Base-by-base conservation (phyloP, 257 asterid genomes). In the Plectranthus barbatus region DNA sequence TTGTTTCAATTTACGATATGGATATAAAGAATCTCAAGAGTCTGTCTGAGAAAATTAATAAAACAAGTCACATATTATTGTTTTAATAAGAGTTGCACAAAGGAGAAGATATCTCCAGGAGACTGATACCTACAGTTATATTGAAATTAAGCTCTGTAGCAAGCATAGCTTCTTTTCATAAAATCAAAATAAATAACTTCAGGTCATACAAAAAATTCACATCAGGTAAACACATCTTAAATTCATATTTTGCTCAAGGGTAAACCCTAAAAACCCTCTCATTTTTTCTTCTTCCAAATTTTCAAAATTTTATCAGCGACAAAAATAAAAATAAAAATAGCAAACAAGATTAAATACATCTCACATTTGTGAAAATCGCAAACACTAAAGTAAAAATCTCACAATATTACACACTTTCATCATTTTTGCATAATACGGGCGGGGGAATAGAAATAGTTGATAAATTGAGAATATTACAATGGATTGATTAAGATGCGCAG, bases 401-500 rank as follows among this genome's bases (percentile, higher is more conserved):
- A 48, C 56, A 45, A 40, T 12, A 1, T 8, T 11, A 41, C 11
- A 40, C 17, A 26, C 14, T 10, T n/a, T 26, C 4, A 31, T 56
- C 7, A 17, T 59, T 13, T 26, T 20, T 40, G 10, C 37, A 52
- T 8, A 29, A 39, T 21, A 34, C 8, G 51, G 40, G 21, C 26
- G 62, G 19, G 14, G 7, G 19, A 60, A 48, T 4, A 54, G 7
- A 3, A 19, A 37, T 23, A 14, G 62, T 23, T 56, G 2, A 6
- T 51, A 34, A 66, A 19, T n/a, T 18, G 24, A 55, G 74, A 73
- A 46, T 14, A 60, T 84, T 77, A 88, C 99, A 42, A 84, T 64
- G 23, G 95, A 83, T 77, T 84, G 97, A 67, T 76, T 73, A 60
- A 90, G 78, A 80, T 93, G 99, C 14, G 86, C 90, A 23, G 95